Percentiles rank a stretch among this genome's conserved stretches.
Evolutionary conservation across 805 yeast species (phyloP).

Genomic region (Saturnispora dispora): DNA sequence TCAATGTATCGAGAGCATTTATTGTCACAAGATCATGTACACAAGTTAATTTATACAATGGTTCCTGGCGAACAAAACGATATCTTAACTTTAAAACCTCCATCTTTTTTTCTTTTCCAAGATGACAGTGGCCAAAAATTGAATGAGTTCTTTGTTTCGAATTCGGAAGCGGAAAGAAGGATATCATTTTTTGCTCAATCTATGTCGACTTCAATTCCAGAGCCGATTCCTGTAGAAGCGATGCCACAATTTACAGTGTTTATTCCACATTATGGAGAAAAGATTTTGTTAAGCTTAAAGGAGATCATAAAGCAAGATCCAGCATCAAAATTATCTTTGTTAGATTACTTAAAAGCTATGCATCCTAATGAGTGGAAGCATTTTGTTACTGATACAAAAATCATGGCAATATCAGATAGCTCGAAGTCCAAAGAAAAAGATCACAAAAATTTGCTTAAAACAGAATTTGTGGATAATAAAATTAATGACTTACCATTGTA

Average conservation of each 20-base stretch:
- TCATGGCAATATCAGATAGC: slow-evolving; percentile 30
- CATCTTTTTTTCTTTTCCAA: slow-evolving; percentile 39
- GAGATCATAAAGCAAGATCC: slow-evolving; percentile 40
- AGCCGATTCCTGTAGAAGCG: slow-evolving; percentile 38
- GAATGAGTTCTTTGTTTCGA: slow-evolving; percentile 34
- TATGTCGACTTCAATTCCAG: slow-evolving; percentile 38
- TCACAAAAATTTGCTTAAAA: neutral
- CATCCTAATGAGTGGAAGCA: slow-evolving; percentile 73
- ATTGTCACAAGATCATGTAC: slow-evolving; percentile 41
- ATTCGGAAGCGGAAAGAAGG: slow-evolving; percentile 44
- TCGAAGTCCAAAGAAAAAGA: slow-evolving; percentile 28
- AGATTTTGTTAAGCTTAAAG: slow-evolving; percentile 34
- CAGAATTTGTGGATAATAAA: slow-evolving; percentile 29
- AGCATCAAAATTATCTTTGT: slow-evolving; percentile 43
- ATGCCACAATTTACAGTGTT: slow-evolving; percentile 45
- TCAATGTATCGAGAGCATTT: slow-evolving; percentile 49
- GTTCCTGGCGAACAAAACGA: slow-evolving; percentile 43
- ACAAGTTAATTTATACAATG: slow-evolving; percentile 28
- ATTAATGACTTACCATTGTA: slow-evolving; percentile 60
- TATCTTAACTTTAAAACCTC: slow-evolving; percentile 28
- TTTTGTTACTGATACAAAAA: slow-evolving; percentile 69
- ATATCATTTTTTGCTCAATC: slow-evolving; percentile 48
- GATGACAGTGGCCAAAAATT: slow-evolving; percentile 35
- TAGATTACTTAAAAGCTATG: slow-evolving; percentile 69
- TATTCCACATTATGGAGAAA: slow-evolving; percentile 45